A percentile compares a stretch with the other conserved stretches of the same genome.
Evolutionary conservation across 257 asterid genomes (phyloP).

Genomic region (Ilex asprella): DNA sequence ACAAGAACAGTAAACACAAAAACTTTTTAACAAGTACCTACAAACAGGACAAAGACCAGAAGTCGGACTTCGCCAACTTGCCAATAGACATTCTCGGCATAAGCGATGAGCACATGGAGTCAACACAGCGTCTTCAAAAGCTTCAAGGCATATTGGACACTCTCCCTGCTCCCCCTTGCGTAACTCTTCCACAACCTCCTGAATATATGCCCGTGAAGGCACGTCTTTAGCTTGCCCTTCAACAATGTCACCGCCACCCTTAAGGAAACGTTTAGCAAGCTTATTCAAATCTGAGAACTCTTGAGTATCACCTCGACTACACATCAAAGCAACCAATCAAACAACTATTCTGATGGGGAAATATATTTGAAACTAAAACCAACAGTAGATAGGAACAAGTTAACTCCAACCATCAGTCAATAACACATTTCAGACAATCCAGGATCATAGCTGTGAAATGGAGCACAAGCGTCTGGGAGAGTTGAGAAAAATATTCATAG

Average conservation of each 20-base stretch:
- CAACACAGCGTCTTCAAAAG: slow-evolving; percentile 95
- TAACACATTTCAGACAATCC: no score
- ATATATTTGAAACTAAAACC: no score
- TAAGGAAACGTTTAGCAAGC: slow-evolving; percentile 80
- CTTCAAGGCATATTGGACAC: slow-evolving; percentile 97
- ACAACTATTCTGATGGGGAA: slow-evolving; percentile 2
- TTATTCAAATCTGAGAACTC: slow-evolving; percentile 89
- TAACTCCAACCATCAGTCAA: no score
- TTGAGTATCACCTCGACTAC: slow-evolving; percentile 97
- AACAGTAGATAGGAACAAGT: no score
- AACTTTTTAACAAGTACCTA: slow-evolving; percentile 42
- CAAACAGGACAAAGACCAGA: slow-evolving; percentile 96
- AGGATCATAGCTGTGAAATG: no score
- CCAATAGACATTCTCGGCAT: slow-evolving; percentile 92
- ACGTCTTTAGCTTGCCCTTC: slow-evolving; percentile 49
- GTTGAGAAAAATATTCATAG: no score
- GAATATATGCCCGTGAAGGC: slow-evolving; percentile 82
- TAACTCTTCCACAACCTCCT: slow-evolving; percentile 85
- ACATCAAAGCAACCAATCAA: slow-evolving; percentile 24
- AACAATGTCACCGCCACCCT: slow-evolving; percentile 45
- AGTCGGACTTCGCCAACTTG: slow-evolving; percentile 82
- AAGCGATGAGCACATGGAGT: slow-evolving; percentile 97
- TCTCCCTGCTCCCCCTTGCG: slow-evolving; percentile 88
- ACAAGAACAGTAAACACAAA: slow-evolving; percentile 9
- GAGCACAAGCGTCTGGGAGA: no score